A percentile compares a stretch with the other conserved stretches of the same genome.
These are phyloP conservation scores for Syzygium malaccense DNA, from an alignment of 441 rosid species.

Conservation along the genomic window DNA sequence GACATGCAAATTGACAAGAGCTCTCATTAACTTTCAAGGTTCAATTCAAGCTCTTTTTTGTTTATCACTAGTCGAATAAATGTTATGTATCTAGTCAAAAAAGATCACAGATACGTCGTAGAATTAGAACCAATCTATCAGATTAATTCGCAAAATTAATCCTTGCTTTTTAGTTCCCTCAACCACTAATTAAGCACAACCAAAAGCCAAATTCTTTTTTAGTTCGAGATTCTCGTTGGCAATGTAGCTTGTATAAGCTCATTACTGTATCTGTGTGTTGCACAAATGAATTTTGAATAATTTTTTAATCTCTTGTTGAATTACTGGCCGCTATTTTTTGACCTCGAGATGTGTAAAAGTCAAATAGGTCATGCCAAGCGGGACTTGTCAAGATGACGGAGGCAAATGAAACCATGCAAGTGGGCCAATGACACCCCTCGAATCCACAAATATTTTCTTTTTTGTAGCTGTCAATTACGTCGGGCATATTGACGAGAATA, in stretches of 20 bases:
- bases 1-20: neutral
- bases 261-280: fast-evolving
- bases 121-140: neutral
- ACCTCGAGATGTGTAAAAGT: neutral
- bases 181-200: neutral
- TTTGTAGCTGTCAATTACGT: neutral
- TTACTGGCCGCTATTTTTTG: neutral
- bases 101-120: no score
- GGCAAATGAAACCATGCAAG: neutral
- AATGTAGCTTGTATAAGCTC: neutral
- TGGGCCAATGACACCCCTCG: neutral
- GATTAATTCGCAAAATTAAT: neutral
- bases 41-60: neutral
- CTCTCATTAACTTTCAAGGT: neutral
- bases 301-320: neutral
- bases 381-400: neutral
- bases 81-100: neutral
- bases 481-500: neutral
- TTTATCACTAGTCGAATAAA: neutral
- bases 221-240: neutral
- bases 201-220: neutral
- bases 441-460: neutral
- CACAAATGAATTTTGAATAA: neutral
- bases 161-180: neutral
- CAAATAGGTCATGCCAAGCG: neutral